phyloP scores from a whole-genome alignment of 2,329 filamentous ascomycete genomes.

The Aspergillus terreus region DNA sequence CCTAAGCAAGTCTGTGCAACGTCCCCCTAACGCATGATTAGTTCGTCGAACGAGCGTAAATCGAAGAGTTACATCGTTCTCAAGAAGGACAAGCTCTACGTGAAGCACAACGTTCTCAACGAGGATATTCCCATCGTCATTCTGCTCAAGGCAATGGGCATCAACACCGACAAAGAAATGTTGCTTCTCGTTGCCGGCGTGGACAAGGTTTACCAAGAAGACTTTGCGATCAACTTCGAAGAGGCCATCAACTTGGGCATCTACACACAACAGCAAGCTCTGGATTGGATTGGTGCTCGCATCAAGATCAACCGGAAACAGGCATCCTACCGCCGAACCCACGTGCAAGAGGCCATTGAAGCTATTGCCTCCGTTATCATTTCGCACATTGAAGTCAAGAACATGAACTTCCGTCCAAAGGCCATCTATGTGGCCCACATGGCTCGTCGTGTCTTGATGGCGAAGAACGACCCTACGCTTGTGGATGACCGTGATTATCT shows the following conservation, averaged over 20 bases:
- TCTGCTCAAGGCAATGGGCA: conserved; percentile 85
- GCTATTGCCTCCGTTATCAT: conserved; percentile 90
- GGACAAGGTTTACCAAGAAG: conserved; percentile 86
- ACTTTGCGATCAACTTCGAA: conserved; percentile 93
- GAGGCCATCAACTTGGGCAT: conserved; percentile 80
- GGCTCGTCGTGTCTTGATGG: conserved; percentile 94
- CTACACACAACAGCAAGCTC: conserved; percentile 88
- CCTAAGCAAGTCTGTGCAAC: background rate
- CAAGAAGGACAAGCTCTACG: conserved; percentile 86
- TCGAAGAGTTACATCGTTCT: conserved; percentile 94
- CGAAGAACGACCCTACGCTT: conserved; percentile 79
- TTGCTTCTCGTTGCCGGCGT: conserved; percentile 84
- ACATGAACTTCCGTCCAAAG: conserved; percentile 94
- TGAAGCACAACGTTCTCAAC: conserved; percentile 88
- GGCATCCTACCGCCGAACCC: conserved; percentile 65
- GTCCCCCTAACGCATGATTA: conserved; percentile 35
- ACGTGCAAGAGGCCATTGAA: conserved; percentile 87
- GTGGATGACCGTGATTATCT: conserved; percentile 98
- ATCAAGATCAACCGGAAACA: conserved; percentile 78
- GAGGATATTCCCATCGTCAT: conserved; percentile 96
- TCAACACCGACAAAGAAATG: conserved; percentile 93
- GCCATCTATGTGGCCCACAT: conserved; percentile 95
- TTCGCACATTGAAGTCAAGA: conserved; percentile 87
- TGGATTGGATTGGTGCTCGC: conserved; percentile 84
- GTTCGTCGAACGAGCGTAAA: conserved; percentile 95